Evolutionary conservation across 352 stramenopile species (phyloP).

Genomic region (Thraustochytrium striatum): DNA sequence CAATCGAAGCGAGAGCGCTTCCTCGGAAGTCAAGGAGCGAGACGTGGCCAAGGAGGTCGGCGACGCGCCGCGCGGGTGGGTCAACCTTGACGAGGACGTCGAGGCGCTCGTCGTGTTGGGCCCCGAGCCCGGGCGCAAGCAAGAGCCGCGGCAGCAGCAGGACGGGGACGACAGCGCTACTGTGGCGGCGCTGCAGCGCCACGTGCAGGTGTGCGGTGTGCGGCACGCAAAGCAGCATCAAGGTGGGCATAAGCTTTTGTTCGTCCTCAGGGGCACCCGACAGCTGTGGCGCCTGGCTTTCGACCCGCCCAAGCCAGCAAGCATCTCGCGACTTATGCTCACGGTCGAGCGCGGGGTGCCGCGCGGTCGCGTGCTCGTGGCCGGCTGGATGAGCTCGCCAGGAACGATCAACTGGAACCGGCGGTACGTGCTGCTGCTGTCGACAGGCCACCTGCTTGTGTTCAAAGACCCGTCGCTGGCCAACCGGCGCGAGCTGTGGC

Average conservation of each 20-base stretch:
- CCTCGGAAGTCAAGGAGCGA: background rate
- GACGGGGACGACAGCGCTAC: too few relatives aligned
- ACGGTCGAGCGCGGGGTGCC: conserved; percentile 18
- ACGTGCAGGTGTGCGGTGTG: background rate
- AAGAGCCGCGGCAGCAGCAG: too few relatives aligned
- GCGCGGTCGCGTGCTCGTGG: background rate
- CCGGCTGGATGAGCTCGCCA: conserved; percentile 21
- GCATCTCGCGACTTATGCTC: too few relatives aligned
- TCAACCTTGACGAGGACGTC: conserved; percentile 39
- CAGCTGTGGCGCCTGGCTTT: conserved; percentile 13
- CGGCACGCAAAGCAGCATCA: conserved; percentile 1
- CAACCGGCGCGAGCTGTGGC: conserved; percentile 30
- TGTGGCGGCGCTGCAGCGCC: background rate
- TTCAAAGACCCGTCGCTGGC: conserved; percentile 44
- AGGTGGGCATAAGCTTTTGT: conserved; percentile 18
- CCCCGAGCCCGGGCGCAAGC: background rate
- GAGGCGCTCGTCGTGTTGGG: conserved; percentile 23
- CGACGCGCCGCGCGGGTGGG: conserved; percentile 8
- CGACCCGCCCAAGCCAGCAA: too few relatives aligned
- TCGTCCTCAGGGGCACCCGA: background rate
- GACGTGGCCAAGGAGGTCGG: conserved; percentile 8
- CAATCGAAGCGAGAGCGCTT: background rate
- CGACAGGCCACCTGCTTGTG: conserved; percentile 14
- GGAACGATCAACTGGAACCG: conserved; percentile 43
- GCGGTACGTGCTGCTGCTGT: conserved; percentile 27